Conservation (phyloP, 1,284 basidiomycete genomes). For the Violaceomyces palustris region DNA sequence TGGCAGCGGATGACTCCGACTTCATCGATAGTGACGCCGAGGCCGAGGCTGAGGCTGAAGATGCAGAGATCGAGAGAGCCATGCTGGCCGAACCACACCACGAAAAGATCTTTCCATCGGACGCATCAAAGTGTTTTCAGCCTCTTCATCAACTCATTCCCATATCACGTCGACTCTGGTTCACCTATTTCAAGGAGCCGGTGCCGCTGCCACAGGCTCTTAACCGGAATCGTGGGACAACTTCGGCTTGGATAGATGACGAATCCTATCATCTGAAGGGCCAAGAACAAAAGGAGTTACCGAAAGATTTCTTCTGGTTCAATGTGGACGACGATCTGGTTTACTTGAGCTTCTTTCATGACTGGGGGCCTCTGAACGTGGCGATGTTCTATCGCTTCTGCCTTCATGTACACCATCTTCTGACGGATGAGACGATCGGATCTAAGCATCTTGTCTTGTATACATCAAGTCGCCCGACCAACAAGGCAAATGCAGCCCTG, state of each 20-base stretch:
- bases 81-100: slow-evolving; percentile 9
- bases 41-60: slow-evolving; percentile 6
- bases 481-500: slow-evolving; percentile 88
- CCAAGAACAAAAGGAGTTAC: not conserved
- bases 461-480: slow-evolving; percentile 73
- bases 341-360: slow-evolving; percentile 74
- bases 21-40: slow-evolving; percentile 38
- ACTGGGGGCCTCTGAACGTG: slow-evolving; percentile 64
- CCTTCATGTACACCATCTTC: slow-evolving; percentile 63
- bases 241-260: not conserved
- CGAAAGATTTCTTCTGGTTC: slow-evolving; percentile 28
- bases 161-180: slow-evolving; percentile 42
- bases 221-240: not conserved
- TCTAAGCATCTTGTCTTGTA: slow-evolving; percentile 78
- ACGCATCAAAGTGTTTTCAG: no score
- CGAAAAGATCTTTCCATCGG: no score
- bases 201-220: slow-evolving; percentile 12
- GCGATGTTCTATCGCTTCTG: slow-evolving; percentile 66
- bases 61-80: slow-evolving; percentile 13
- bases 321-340: slow-evolving; percentile 78
- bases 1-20: slow-evolving; percentile 44
- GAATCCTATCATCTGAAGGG: not conserved
- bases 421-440: slow-evolving; percentile 57
- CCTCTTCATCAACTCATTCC: slow-evolving; percentile 37
- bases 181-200: slow-evolving; percentile 28